Evolutionary conservation across 2,329 filamentous ascomycete genomes (phyloP), one percentile per base, ranked within the genome.

Genomic region (Aureobasidium sp.): DNA sequence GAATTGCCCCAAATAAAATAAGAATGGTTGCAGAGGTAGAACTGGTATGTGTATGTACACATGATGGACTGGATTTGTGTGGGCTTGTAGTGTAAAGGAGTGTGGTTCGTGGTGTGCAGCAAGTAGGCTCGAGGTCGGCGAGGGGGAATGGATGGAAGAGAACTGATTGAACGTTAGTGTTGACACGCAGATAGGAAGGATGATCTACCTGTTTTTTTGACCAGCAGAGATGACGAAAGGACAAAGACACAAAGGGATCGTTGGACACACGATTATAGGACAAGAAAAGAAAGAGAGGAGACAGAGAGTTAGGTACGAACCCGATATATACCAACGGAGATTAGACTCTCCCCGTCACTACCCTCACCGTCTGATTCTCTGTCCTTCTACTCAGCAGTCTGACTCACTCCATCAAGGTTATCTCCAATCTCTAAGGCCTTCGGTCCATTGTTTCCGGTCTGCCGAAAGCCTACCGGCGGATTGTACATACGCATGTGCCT

Each of bases 41-140:
- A 70, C 27, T 72, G 74, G 67, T 78, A 79, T 11, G 76, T 77
- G 68, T 78, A 79, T 41, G 69, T 71, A 67, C 77, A 79, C 77
- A 79, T 79, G 29, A 54, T 51, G 16, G 64, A 21, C 21, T 61
- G 34, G 8, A 3, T 44, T n/a, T 44, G 16, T 21, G 30, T 29
- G 9, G 34, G 11, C 10, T 30, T 37, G 34, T 14, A 1, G 14
- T 55, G 29, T 25, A 30, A 9, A 8, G 51, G 51, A 55, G 10
- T 30, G 32, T 47, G 1, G 25, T 14, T 27, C 16, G 21, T 27
- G 34, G 34, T 44, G 21, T 13, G 13, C 1, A 21, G 3, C 25
- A 5, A 13, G 21, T 27, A 13, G 9, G 21, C 21, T 21, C 21
- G 21, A 21, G 21, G 21, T 21, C 21, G 21, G 21, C 21, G 25